phyloP scores from a whole-genome alignment of 495 filamentous ascomycete species.

The Aspergillus baeticus region DNA sequence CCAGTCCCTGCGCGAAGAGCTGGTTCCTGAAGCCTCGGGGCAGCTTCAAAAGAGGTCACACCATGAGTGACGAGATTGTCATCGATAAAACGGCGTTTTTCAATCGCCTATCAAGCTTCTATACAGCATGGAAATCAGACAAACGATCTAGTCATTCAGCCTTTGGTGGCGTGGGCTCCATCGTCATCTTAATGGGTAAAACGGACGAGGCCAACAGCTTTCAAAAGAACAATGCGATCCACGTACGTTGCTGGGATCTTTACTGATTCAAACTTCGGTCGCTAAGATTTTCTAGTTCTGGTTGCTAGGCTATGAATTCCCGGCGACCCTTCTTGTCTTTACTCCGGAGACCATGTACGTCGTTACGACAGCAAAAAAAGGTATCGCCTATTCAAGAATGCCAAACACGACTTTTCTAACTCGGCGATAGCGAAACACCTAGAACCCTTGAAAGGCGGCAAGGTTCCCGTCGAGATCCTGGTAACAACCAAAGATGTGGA shows the following conservation, averaged over 20 bases:
- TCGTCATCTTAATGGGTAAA: conserved; percentile 90
- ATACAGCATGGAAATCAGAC: conserved; percentile 91
- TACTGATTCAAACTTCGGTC: background rate
- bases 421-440: conserved; percentile 75
- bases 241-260: conserved; percentile 58
- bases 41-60: conserved; percentile 21
- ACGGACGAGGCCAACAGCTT: conserved; percentile 81
- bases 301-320: conserved; percentile 98
- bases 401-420: background rate
- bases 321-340: conserved; percentile 88
- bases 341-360: conserved; percentile 85
- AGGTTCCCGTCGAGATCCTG: conserved; percentile 84
- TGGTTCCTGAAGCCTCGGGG: conserved; percentile 2
- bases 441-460: conserved; percentile 86
- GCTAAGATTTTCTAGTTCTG: conserved; percentile 66
- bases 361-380: conserved; percentile 96
- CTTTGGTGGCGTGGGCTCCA: conserved; percentile 80
- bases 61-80: conserved; percentile 68
- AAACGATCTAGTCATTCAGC: conserved; percentile 74
- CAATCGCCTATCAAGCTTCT: conserved; percentile 81
- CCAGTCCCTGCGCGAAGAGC: background rate
- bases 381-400: no score
- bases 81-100: conserved; percentile 93
- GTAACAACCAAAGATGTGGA: conserved; percentile 87
- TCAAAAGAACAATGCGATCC: conserved; percentile 92